Evolutionary conservation across 305 asterid genomes (phyloP).

Genomic region (Solanum chacoense): DNA sequence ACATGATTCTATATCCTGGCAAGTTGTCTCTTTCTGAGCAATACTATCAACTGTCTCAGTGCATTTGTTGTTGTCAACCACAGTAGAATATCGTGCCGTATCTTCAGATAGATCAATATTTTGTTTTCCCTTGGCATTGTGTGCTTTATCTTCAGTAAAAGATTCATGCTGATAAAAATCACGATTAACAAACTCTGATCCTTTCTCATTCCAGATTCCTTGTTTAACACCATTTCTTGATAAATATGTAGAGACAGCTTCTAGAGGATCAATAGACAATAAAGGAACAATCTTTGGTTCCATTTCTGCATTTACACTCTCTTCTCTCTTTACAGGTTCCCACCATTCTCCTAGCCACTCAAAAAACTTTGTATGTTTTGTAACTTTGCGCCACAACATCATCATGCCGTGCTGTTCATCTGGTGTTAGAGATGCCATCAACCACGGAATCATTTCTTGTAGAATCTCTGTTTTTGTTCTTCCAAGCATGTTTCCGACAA

Average conservation of each 20-base stretch:
- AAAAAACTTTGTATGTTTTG: slow-evolving; percentile 53
- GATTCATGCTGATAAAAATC: slow-evolving; percentile 15
- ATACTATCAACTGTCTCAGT: slow-evolving; percentile 17
- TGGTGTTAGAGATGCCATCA: slow-evolving; percentile 48
- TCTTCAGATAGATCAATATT: slow-evolving; percentile 18
- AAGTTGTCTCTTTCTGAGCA: slow-evolving; percentile 20
- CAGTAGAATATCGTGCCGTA: slow-evolving; percentile 14
- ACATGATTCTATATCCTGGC: slow-evolving; percentile 9
- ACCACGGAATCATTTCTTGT: slow-evolving; percentile 72
- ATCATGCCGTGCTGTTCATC: slow-evolving; percentile 47
- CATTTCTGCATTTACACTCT: slow-evolving; percentile 25
- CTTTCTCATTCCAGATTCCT: slow-evolving; percentile 14
- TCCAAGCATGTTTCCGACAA: slow-evolving; percentile 74
- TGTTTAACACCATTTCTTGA: slow-evolving; percentile 25
- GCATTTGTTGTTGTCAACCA: slow-evolving; percentile 30
- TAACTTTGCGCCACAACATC: slow-evolving; percentile 56
- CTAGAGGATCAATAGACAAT: slow-evolving; percentile 44
- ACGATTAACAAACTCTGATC: slow-evolving; percentile 7
- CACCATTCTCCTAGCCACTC: slow-evolving; percentile 94
- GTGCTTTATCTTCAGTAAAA: slow-evolving; percentile 20
- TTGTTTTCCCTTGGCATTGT: slow-evolving; percentile 15
- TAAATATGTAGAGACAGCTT: slow-evolving; percentile 51
- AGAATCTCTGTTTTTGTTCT: slow-evolving; percentile 48
- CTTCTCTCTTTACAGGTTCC: slow-evolving; percentile 48
- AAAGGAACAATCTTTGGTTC: slow-evolving; percentile 25